Percentiles rank a stretch among this genome's conserved stretches.
Evolutionary conservation across 2,329 filamentous ascomycete genomes (phyloP).

Genomic region (Colletotrichum eleusines): DNA sequence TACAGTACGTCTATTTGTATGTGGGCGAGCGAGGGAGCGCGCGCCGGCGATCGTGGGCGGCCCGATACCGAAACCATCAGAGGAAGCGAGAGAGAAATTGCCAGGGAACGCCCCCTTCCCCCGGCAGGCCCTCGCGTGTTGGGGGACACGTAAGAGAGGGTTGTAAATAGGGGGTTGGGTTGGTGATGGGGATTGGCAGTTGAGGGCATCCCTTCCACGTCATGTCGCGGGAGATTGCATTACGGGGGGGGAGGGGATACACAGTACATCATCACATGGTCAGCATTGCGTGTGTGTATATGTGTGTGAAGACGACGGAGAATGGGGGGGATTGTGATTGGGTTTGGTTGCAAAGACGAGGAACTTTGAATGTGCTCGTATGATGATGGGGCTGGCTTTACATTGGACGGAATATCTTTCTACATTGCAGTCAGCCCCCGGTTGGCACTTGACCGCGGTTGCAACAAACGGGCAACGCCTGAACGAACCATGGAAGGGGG

Average conservation of each 20-base stretch:
- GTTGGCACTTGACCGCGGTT: neutral
- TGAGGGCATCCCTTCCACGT: slow-evolving; percentile 13
- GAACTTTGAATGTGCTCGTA: too few relatives aligned
- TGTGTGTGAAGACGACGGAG: neutral
- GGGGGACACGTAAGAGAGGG: neutral
- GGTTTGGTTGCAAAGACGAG: too few relatives aligned
- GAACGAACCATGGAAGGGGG: too few relatives aligned
- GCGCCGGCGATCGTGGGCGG: too few relatives aligned
- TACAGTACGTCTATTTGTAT: too few relatives aligned
- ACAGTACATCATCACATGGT: slow-evolving; percentile 17
- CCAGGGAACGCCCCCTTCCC: neutral
- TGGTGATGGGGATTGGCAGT: slow-evolving; percentile 5
- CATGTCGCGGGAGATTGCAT: slow-evolving; percentile 21
- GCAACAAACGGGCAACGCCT: neutral
- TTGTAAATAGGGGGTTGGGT: neutral
- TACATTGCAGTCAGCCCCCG: neutral
- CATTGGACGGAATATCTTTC: neutral
- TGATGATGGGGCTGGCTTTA: neutral
- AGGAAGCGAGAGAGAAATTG: too few relatives aligned
- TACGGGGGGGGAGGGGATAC: neutral
- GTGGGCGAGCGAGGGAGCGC: neutral
- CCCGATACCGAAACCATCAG: too few relatives aligned
- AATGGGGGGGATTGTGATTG: too few relatives aligned
- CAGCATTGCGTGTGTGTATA: too few relatives aligned
- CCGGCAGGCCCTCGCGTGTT: neutral